Conservation (phyloP, 306 rosid species). For the Prosopis cineraria region DNA sequence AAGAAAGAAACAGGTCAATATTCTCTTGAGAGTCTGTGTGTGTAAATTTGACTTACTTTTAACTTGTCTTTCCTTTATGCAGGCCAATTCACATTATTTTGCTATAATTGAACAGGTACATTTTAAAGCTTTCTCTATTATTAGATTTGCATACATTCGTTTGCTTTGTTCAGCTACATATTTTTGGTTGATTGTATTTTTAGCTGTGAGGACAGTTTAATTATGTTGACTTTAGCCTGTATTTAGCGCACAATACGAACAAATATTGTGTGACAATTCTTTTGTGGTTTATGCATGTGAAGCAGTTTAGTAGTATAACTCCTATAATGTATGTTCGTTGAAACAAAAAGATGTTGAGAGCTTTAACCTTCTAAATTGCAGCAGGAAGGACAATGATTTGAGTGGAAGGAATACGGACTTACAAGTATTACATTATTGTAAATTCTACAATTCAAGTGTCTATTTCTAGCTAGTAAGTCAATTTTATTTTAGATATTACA, state of each 20-base stretch:
- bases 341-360: background rate
- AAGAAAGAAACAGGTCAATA: background rate
- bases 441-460: too few species aligned
- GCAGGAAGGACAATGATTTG: background rate
- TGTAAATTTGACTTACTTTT: slow-evolving; percentile 34
- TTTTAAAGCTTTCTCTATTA: slow-evolving; percentile 24
- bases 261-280: background rate
- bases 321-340: background rate
- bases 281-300: background rate
- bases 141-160: background rate
- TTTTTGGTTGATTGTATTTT: slow-evolving; percentile 2
- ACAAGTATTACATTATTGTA: background rate
- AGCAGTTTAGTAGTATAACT: background rate
- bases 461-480: background rate
- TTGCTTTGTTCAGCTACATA: background rate
- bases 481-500: background rate
- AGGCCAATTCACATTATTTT: slow-evolving; percentile 79
- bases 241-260: background rate
- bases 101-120: slow-evolving; percentile 77
- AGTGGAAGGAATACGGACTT: background rate
- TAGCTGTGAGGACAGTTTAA: background rate
- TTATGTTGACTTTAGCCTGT: background rate
- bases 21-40: background rate
- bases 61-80: slow-evolving; percentile 37
- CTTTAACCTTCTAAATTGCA: background rate